These are phyloP conservation scores for Candida lessepsii DNA, from an alignment of 805 yeast genomes.

Conservation along the genomic window DNA sequence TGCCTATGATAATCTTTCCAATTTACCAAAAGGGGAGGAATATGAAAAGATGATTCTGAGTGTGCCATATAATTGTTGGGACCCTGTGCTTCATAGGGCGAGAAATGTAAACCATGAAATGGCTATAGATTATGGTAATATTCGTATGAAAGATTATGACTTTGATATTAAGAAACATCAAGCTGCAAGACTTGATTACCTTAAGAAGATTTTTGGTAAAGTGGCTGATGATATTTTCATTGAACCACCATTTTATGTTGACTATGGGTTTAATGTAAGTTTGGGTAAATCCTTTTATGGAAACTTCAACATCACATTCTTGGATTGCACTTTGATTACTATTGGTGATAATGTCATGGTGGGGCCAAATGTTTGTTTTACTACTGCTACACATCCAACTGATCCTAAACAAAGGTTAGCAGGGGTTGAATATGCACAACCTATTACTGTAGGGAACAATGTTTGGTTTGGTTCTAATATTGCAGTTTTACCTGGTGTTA, in stretches of 20 bases:
- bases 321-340: conserved; percentile 60
- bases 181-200: conserved; percentile 35
- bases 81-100: conserved; percentile 23
- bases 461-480: conserved; percentile 68
- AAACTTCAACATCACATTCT: conserved; percentile 54
- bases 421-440: conserved; percentile 53
- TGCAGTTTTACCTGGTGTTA: conserved; percentile 61
- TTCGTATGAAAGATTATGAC: conserved; percentile 34
- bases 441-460: conserved; percentile 58
- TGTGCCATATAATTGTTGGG: conserved; percentile 41
- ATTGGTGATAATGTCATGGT: conserved; percentile 59
- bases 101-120: conserved; percentile 34
- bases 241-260: conserved; percentile 62
- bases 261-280: conserved; percentile 62
- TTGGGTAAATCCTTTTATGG: conserved; percentile 60
- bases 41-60: conserved; percentile 60
- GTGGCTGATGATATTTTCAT: conserved; percentile 39
- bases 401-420: conserved; percentile 44
- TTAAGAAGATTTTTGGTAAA: conserved; percentile 48
- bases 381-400: conserved; percentile 65
- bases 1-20: conserved; percentile 32
- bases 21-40: conserved; percentile 38
- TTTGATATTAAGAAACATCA: conserved; percentile 24
- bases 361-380: conserved; percentile 62
- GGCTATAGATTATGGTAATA: conserved; percentile 31